Percentiles rank a stretch among this genome's conserved stretches.
phyloP scores from a whole-genome alignment of 2,329 filamentous ascomycete species.

The Exophiala viscosa region DNA sequence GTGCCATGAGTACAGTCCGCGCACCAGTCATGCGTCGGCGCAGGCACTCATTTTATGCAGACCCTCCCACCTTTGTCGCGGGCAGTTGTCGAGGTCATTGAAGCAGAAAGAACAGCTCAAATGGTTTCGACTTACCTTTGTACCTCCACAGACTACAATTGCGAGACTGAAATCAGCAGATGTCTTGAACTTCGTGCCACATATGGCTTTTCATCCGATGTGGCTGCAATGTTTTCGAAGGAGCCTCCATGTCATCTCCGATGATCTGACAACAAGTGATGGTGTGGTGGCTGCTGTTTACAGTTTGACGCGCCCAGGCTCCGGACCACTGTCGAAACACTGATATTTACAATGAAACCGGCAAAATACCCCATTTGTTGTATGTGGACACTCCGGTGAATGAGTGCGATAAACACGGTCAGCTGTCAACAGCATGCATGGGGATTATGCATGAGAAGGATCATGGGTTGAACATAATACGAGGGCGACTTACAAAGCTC shows the following conservation, averaged over 20 bases:
- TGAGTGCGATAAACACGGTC: no score
- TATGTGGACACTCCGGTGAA: not conserved
- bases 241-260: not conserved
- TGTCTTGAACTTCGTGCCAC: not conserved
- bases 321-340: no score
- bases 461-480: no score
- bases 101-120: no score
- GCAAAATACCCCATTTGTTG: not conserved
- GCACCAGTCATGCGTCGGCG: not conserved
- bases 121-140: not conserved
- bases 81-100: not conserved
- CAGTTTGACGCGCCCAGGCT: no score
- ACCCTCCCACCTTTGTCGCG: not conserved
- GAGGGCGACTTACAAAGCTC: no score
- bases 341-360: not conserved
- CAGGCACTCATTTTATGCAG: not conserved
- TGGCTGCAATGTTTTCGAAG: not conserved
- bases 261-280: not conserved
- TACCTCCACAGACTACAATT: not conserved
- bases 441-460: no score
- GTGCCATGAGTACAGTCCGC: not conserved
- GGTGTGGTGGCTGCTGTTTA: not conserved
- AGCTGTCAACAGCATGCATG: no score
- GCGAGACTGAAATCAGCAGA: not conserved
- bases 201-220: not conserved